Percentiles rank a stretch among this genome's conserved stretches.
Conservation (phyloP, 306 rosid species). For the Medicago truncatula region DNA sequence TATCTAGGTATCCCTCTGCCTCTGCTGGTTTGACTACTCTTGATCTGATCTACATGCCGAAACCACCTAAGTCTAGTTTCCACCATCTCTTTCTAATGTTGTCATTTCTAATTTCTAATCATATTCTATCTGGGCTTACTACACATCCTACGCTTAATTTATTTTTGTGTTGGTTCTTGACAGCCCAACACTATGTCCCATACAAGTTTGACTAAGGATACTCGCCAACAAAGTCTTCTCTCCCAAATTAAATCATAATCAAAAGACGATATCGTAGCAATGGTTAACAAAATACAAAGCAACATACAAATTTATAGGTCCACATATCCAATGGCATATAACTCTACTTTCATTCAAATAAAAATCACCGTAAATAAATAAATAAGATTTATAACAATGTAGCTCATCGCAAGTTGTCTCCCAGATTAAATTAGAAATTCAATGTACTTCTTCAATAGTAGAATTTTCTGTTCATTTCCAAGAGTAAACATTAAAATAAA, state of each 20-base stretch:
- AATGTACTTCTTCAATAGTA: slow-evolving; percentile 16
- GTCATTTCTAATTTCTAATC: too few species aligned
- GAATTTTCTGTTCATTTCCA: not conserved
- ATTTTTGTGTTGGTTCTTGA: too few species aligned
- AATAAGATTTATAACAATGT: slow-evolving; percentile 3
- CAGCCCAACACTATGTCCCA: not conserved
- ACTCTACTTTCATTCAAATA: slow-evolving; percentile 8
- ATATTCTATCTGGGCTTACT: too few species aligned
- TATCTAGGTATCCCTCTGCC: too few species aligned
- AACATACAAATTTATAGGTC: not conserved
- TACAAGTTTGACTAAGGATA: slow-evolving; percentile 26
- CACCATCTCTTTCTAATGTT: too few species aligned
- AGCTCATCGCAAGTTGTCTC: not conserved
- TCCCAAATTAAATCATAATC: slow-evolving; percentile 2
- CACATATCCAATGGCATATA: slow-evolving; percentile 15
- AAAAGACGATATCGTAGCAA: not conserved
- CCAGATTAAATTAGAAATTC: not conserved
- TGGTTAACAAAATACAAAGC: slow-evolving; percentile 20
- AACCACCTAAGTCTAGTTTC: too few species aligned
- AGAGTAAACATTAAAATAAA: not conserved
- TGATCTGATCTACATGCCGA: too few species aligned
- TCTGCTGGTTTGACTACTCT: too few species aligned
- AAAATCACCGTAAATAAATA: not conserved
- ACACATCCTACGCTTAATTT: too few species aligned
- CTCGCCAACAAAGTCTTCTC: slow-evolving; percentile 10